Evolutionary conservation across 805 yeast genomes (phyloP).

Genomic region (Lipomyces chichibuensis): DNA sequence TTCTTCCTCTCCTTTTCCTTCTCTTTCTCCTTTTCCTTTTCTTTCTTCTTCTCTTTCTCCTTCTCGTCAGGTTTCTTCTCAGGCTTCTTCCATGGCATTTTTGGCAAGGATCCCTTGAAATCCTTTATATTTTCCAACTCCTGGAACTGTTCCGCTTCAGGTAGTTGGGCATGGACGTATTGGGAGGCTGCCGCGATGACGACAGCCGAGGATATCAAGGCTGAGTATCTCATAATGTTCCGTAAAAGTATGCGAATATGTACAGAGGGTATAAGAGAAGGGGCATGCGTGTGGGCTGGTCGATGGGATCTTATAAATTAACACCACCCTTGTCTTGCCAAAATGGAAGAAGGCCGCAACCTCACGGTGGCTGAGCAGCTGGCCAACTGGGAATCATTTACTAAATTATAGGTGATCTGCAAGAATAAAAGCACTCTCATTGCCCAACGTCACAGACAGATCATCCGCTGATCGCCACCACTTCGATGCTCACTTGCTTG

Average conservation of each 20-base stretch:
- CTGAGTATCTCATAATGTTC: neutral
- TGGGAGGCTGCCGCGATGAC: neutral
- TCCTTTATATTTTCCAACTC: neutral
- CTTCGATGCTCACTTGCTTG: neutral
- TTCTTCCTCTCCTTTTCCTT: neutral
- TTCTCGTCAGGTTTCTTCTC: conserved; percentile 21
- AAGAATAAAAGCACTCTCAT: neutral
- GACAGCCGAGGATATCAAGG: neutral
- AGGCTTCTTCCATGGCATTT: neutral
- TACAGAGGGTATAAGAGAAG: neutral
- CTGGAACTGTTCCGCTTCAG: neutral
- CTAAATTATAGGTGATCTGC: neutral
- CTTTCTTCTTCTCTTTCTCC: conserved; percentile 16
- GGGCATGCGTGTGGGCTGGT: neutral
- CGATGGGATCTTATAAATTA: neutral
- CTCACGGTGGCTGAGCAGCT: neutral
- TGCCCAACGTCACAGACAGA: neutral
- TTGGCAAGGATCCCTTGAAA: too few relatives aligned
- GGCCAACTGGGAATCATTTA: neutral
- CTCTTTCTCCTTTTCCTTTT: conserved; percentile 8
- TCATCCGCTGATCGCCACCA: neutral
- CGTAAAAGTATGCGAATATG: neutral
- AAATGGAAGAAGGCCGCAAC: neutral
- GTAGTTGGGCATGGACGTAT: neutral
- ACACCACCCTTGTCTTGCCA: neutral